A percentile compares a stretch with the other conserved stretches of the same genome.
These are phyloP conservation scores for Cladorrhinum samala DNA, from an alignment of 495 filamentous ascomycete genomes.

Conservation along the genomic window DNA sequence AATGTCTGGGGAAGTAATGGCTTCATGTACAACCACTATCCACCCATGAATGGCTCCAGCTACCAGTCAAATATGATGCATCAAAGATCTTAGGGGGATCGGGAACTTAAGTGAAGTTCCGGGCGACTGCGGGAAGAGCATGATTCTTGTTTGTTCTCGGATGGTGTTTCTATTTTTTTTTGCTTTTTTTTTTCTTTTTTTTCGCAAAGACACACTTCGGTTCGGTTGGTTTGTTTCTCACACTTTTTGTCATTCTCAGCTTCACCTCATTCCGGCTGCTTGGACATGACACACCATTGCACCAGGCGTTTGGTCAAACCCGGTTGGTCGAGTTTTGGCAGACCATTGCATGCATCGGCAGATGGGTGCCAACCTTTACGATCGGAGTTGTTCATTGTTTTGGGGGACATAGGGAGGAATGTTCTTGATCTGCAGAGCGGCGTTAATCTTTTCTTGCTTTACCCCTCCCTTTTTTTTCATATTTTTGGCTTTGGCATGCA, in stretches of 20 bases:
- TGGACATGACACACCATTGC: neutral
- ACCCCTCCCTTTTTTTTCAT: constrained; percentile 7
- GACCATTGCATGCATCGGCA: neutral
- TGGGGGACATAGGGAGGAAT: neutral
- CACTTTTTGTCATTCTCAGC: neutral
- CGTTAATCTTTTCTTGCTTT: neutral
- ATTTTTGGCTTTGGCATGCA: constrained; percentile 5
- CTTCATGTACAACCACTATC: constrained; percentile 15
- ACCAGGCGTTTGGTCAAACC: neutral
- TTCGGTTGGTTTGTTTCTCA: neutral
- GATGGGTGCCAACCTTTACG: neutral
- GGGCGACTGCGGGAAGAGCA: too few relatives aligned
- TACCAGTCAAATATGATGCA: constrained; percentile 21
- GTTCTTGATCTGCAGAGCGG: neutral
- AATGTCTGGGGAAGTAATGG: constrained; percentile 21
- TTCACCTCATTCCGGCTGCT: neutral
- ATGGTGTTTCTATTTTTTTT: neutral
- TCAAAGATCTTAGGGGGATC: neutral
- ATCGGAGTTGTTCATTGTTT: neutral
- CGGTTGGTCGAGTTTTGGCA: neutral
- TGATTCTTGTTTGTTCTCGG: too few relatives aligned
- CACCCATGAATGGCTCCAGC: constrained; percentile 9
- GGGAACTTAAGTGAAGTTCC: too few relatives aligned
- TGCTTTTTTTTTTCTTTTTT: neutral
- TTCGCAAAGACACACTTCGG: too few relatives aligned